Evolutionary conservation across 495 filamentous ascomycete species (phyloP).

Genomic region (Trichoderma gamsii): DNA sequence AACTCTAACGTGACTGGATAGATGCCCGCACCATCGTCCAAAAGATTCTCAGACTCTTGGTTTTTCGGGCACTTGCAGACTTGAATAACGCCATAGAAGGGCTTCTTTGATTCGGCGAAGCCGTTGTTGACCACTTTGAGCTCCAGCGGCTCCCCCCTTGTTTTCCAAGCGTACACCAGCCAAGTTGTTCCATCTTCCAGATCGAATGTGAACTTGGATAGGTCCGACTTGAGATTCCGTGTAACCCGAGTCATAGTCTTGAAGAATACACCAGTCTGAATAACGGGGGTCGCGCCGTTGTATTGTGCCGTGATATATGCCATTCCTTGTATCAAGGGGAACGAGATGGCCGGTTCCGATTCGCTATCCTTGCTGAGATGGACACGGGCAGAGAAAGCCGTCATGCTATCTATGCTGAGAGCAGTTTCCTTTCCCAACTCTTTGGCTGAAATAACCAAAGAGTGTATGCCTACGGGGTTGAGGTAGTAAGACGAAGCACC

Average conservation of each 20-base stretch:
- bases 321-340: conserved; percentile 88
- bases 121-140: conserved; percentile 43
- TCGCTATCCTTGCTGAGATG: conserved; percentile 52
- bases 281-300: conserved; percentile 56
- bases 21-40: conserved; percentile 69
- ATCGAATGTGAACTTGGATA: conserved; percentile 70
- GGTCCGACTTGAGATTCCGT: conserved; percentile 48
- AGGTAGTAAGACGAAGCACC: conserved; percentile 65
- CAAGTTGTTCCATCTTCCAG: conserved; percentile 70
- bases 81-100: conserved; percentile 67
- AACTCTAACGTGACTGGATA: conserved; percentile 60
- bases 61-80: conserved; percentile 61
- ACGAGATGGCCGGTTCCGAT: conserved; percentile 53
- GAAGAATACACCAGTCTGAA: conserved; percentile 72
- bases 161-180: conserved; percentile 71
- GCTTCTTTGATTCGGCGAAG: conserved; percentile 34
- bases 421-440: conserved; percentile 58
- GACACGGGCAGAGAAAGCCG: conserved; percentile 67
- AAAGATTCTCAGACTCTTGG: conserved; percentile 52
- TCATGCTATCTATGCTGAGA: conserved; percentile 57
- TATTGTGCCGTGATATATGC: conserved; percentile 81
- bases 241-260: conserved; percentile 56
- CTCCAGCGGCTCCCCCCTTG: conserved; percentile 36
- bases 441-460: conserved; percentile 67
- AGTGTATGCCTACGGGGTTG: conserved; percentile 77